These are phyloP conservation scores for Ceratobasidium papillatum DNA, from an alignment of 1,284 basidiomycete species.

Conservation along the genomic window DNA sequence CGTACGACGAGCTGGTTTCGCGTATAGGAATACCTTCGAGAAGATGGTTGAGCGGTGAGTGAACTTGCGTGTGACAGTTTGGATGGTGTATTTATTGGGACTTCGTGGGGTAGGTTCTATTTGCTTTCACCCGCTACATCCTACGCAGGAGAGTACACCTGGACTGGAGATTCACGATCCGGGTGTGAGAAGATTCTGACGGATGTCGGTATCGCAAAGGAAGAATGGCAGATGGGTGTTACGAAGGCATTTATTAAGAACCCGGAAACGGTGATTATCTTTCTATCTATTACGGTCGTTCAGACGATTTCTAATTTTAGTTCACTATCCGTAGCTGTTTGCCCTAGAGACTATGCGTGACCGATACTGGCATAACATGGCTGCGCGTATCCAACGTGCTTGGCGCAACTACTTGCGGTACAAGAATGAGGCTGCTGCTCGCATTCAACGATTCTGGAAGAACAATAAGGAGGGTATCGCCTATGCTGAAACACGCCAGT, in stretches of 20 bases:
- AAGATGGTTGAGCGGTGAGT: slow-evolving; percentile 91
- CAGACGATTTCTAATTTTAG: slow-evolving; percentile 36
- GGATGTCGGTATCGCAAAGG: slow-evolving; percentile 94
- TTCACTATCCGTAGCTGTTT: slow-evolving; percentile 75
- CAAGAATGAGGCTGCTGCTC: slow-evolving; percentile 92
- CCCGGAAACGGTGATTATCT: slow-evolving; percentile 84
- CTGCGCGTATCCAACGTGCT: slow-evolving; percentile 93
- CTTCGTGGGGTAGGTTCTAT: slow-evolving; percentile 71
- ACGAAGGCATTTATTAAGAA: slow-evolving; percentile 99
- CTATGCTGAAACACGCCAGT: slow-evolving; percentile 89
- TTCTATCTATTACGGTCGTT: too few species aligned
- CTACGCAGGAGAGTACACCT: slow-evolving; percentile 98
- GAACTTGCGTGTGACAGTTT: background rate
- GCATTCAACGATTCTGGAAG: slow-evolving; percentile 98
- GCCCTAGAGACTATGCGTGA: slow-evolving; percentile 99
- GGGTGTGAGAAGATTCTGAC: slow-evolving; percentile 93
- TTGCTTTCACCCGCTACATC: slow-evolving; percentile 94
- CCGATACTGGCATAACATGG: slow-evolving; percentile 99
- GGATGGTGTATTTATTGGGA: background rate
- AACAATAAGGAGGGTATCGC: slow-evolving; percentile 94
- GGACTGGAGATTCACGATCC: slow-evolving; percentile 89
- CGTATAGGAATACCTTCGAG: slow-evolving; percentile 96
- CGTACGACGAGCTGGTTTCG: slow-evolving; percentile 96
- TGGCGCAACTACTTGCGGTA: slow-evolving; percentile 96
- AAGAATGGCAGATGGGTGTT: slow-evolving; percentile 99